Conservation (phyloP, 495 filamentous ascomycete species). For the Xylaria palmicola region DNA sequence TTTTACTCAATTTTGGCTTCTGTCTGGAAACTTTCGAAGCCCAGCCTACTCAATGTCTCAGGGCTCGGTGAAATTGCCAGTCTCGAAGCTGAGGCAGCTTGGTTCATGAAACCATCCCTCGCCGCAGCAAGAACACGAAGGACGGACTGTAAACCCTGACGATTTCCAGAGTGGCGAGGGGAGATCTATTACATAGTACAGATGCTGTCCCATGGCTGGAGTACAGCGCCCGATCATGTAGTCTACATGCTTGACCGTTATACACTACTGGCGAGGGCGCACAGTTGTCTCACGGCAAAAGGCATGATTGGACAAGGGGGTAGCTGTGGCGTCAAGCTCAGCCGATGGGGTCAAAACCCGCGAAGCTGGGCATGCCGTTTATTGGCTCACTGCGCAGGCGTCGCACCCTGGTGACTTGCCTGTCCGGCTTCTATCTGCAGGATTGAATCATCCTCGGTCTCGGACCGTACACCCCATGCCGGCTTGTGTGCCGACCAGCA, state of each 20-base stretch:
- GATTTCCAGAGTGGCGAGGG: not conserved
- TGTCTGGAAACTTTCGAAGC: no score
- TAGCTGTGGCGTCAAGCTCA: not conserved
- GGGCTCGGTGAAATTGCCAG: no score
- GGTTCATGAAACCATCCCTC: no score
- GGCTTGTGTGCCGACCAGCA: not conserved
- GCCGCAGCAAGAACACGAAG: no score
- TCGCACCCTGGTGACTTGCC: not conserved
- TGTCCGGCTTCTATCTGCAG: not conserved
- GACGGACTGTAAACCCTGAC: not conserved
- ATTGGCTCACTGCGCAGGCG: not conserved
- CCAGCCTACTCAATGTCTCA: no score
- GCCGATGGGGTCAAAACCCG: not conserved
- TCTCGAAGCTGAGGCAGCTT: no score
- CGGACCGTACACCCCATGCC: not conserved
- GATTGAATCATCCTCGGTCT: no score
- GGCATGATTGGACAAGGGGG: not conserved
- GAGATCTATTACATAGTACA: not conserved
- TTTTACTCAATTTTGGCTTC: no score
- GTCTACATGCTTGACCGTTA: not conserved
- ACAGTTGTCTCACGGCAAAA: not conserved
- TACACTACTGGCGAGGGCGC: not conserved
- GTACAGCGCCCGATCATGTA: not conserved
- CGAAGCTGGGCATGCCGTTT: not conserved
- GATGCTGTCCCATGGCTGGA: conserved; percentile 1